Evolutionary conservation across 306 rosid genomes (phyloP), one percentile per base, ranked within the genome.

Genomic region (Corylus heterophylla): DNA sequence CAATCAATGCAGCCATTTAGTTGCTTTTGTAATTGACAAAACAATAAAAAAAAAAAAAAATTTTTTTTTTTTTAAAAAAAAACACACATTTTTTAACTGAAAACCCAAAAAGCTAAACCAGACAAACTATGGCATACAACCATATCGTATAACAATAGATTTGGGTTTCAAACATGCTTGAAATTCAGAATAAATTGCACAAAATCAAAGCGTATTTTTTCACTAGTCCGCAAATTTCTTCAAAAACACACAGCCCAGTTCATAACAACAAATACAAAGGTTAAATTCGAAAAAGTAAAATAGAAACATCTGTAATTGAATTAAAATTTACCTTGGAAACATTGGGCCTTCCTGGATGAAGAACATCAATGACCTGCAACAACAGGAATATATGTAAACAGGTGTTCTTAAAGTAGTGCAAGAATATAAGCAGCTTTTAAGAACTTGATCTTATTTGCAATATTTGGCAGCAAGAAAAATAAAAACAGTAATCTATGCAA

Each of bases 291-390:
- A 73, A 31, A 39, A 52, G 1, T 27, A 5, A 25, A 25, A 7
- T 8, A 25, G 31, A 59, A 18, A 37, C 29, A n/a, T 5, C 50
- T 10, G 51, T 42, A n/a, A n/a, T 0, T 6, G 1, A 59, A 51
- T 75, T 4, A 1, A 1, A 52, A 27, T 42, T 22, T 22, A 94
- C 98, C 98, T 88, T 92, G 14, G 97, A 94, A 54, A 94, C 97
- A 79, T 94, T 94, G 16, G 98, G 88, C 80, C 97, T 89, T 22
- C 98, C 98, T 3, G 98, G 97, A 82, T 94, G 98, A 78, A 92
- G 93, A 14, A 93, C 97, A 50, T 94, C 97, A 68, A 94, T 86
- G 71, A 94, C 56, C 98, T 94, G 74, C 76, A 77, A 54, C 16
- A 68, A 70, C 54, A 70, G 7, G 8, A 35, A 16, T 71, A 8